Percentiles rank a stretch among this genome's conserved stretches.
These are phyloP conservation scores for Spencermartinsiella europaea DNA, from an alignment of 805 yeast species.

Conservation along the genomic window DNA sequence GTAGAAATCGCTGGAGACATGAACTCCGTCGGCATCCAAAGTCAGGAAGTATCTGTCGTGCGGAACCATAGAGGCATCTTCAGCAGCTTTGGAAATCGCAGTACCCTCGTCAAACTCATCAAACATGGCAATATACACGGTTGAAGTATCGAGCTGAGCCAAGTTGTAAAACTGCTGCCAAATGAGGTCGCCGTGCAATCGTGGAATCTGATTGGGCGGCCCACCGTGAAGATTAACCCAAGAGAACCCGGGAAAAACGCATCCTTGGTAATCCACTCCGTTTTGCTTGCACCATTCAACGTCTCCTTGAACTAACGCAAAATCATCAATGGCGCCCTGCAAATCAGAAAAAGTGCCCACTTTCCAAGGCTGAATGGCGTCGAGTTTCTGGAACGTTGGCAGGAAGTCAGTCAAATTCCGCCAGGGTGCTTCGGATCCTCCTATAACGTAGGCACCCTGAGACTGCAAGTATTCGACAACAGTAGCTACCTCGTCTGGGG, in stretches of 20 bases:
- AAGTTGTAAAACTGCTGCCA: slow-evolving; percentile 3
- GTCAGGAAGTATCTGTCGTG: slow-evolving; percentile 1
- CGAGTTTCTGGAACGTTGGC: background rate
- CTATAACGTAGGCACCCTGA: slow-evolving; percentile 1
- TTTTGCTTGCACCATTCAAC: background rate
- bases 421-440: background rate
- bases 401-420: background rate
- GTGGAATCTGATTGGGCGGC: slow-evolving; percentile 2
- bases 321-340: background rate
- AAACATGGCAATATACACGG: slow-evolving; percentile 1
- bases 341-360: background rate
- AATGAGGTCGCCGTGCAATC: slow-evolving; percentile 1
- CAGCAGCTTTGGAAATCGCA: slow-evolving; percentile 4
- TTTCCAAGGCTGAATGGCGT: slow-evolving; percentile 2
- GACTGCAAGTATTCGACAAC: slow-evolving; percentile 1
- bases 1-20: background rate
- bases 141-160: background rate
- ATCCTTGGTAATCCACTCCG: background rate
- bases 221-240: background rate
- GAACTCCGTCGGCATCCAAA: slow-evolving; percentile 1
- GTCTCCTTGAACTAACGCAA: background rate
- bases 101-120: slow-evolving; percentile 4
- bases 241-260: slow-evolving; percentile 2
- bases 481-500: background rate
- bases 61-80: slow-evolving; percentile 1